Conservation (phyloP, 495 filamentous ascomycete species). For the Venustampulla echinocandica region DNA sequence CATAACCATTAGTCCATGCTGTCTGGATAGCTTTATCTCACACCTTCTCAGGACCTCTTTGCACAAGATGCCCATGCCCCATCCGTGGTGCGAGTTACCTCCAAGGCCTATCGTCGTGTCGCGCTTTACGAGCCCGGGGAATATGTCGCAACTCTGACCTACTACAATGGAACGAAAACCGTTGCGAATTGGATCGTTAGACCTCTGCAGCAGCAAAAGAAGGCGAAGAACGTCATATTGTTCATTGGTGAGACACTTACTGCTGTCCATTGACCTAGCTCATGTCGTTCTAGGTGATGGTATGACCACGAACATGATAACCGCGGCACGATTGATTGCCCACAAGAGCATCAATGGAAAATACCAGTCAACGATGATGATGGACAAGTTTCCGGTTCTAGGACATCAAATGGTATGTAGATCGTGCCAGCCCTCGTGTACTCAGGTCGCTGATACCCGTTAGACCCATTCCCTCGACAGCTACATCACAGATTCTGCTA, state of each 20-base stretch:
- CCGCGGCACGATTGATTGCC: constrained; percentile 45
- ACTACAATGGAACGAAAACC: constrained; percentile 56
- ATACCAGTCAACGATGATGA: constrained; percentile 55
- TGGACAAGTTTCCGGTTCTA: constrained; percentile 66
- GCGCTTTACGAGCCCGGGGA: constrained; percentile 61
- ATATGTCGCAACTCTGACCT: constrained; percentile 61
- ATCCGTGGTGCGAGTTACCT: constrained; percentile 60
- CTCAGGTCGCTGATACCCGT: constrained; percentile 1
- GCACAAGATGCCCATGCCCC: constrained; percentile 53
- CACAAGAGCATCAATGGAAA: constrained; percentile 69
- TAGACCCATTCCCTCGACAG: constrained; percentile 61
- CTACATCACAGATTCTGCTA: constrained; percentile 72
- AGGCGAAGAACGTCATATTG: constrained; percentile 68
- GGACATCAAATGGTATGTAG: constrained; percentile 56
- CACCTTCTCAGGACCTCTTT: constrained; percentile 57
- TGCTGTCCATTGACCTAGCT: not conserved
- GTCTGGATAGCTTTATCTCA: too few species aligned
- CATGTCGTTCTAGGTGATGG: constrained; percentile 41
- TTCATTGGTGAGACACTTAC: constrained; percentile 49
- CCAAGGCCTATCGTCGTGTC: constrained; percentile 58
- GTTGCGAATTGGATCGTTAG: constrained; percentile 62
- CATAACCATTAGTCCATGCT: too few species aligned
- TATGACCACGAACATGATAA: constrained; percentile 75
- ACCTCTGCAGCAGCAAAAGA: constrained; percentile 51
- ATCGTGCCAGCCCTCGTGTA: too few species aligned